Evolutionary conservation across 768 basidiomycete species (phyloP), one percentile per base, ranked within the genome.

Genomic region (Mycena indigotica): DNA sequence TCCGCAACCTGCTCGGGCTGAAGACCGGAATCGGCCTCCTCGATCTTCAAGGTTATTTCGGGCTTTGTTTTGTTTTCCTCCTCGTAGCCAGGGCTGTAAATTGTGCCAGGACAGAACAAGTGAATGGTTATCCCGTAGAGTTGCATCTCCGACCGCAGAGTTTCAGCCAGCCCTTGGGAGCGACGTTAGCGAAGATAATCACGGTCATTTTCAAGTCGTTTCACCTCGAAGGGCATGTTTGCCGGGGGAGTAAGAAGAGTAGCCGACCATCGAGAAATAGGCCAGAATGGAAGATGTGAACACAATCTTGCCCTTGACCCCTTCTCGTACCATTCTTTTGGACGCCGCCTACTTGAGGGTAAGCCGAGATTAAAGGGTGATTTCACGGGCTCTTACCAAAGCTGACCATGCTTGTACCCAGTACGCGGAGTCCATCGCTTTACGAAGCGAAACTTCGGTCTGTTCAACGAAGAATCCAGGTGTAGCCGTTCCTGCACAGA

Each of bases 211-310:
- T n/a, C 10, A 44, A 41, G 19, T 6, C 8, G 45, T 52, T 74
- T 41, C 57, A 87, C 90, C 89, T 69, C 88, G 72, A 10, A 91
- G 65, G 16, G 90, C 90, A 62, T 85, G 84, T 66, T 91, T 91
- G 13, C 83, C 85, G 0, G 89, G 87, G 0, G 85, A 76, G 68
- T 92, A 91, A 3, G 81, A 76, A 3, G 83, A 73, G 61, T 87
- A 91, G 0, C 90, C 90, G 2, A 84, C 75, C 28, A 89, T 76
- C 5, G 80, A 78, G 70, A 88, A 80, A 63, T 83, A 81, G 1
- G 80, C 84, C 3, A 89, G 72, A 15, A 85, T 75, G 0, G 85
- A 87, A 1, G 82, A 82, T 30, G 86, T 77, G 50, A 91, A 84
- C 25, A 89, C 72, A 32, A 89, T 81, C 65, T 84, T 87, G 28